Conservation (phyloP, 2,329 filamentous ascomycete species). For the Fusarium protoensiforme region DNA sequence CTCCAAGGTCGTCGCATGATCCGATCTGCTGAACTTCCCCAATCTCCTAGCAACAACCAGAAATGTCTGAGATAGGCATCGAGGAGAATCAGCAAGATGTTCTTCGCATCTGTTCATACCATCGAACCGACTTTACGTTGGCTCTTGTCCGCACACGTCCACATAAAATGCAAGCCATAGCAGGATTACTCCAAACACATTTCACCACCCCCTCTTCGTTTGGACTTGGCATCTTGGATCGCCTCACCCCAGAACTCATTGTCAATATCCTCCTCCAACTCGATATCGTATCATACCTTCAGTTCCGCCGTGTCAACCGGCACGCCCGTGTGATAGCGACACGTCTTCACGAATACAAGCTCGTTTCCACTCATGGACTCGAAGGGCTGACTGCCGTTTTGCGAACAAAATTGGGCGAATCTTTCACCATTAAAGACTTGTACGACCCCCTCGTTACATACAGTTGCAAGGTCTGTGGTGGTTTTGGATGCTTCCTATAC, state of each 20-base stretch:
- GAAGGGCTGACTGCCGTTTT: neutral
- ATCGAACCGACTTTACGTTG: conserved; percentile 1
- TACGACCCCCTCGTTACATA: neutral
- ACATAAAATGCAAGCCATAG: neutral
- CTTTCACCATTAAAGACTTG: neutral
- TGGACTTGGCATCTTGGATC: neutral
- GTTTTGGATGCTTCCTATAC: conserved; percentile 8
- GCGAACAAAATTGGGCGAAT: neutral
- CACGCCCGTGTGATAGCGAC: neutral
- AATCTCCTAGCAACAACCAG: neutral
- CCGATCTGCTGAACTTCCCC: neutral
- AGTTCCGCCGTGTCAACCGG: neutral
- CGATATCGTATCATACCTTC: neutral
- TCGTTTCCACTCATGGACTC: neutral
- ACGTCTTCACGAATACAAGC: neutral
- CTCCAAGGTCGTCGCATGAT: neutral
- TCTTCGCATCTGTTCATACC: conserved; percentile 13
- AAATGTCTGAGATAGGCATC: neutral
- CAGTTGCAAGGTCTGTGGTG: neutral
- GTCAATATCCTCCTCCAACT: neutral
- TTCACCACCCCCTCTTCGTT: neutral
- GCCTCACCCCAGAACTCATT: neutral
- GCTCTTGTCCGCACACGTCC: neutral
- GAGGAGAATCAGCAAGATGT: neutral
- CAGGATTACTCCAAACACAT: neutral